Evolutionary conservation across 305 asterid genomes (phyloP).

Genomic region (Rubia balearica): DNA sequence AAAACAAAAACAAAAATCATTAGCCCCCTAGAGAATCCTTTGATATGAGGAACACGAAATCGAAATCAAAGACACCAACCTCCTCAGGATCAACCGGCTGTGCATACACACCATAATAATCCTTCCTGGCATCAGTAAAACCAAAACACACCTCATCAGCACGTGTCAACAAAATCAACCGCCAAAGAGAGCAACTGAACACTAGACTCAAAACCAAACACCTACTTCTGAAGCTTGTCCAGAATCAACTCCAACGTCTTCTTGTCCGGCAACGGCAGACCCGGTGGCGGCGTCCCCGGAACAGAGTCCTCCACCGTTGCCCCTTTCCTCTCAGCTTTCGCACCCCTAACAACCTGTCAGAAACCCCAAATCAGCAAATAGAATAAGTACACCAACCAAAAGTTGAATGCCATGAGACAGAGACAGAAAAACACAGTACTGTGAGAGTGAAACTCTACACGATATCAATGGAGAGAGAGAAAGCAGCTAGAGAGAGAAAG

Average conservation of each 20-base stretch:
- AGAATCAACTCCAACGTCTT: constrained; percentile 69
- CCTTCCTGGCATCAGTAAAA: constrained; percentile 67
- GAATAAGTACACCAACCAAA: constrained; percentile 31
- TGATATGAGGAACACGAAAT: not conserved
- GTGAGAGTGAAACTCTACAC: constrained; percentile 29
- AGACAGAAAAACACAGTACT: constrained; percentile 30
- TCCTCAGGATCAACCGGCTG: constrained; percentile 99
- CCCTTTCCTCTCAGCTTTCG: constrained; percentile 39
- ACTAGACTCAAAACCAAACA: constrained; percentile 8
- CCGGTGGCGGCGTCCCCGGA: constrained; percentile 66
- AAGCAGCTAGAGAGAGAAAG: constrained; percentile 30
- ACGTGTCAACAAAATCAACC: constrained; percentile 13
- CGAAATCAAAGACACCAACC: constrained; percentile 32
- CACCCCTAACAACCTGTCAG: constrained; percentile 49
- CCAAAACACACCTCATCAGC: constrained; percentile 22
- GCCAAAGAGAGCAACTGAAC: not conserved
- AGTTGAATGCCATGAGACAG: constrained; percentile 39
- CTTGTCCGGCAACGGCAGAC: constrained; percentile 67
- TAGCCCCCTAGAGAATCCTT: constrained; percentile 12
- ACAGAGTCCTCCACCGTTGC: constrained; percentile 34
- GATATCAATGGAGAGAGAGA: constrained; percentile 16
- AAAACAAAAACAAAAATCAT: constrained; percentile 10
- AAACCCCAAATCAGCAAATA: constrained; percentile 21
- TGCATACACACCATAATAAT: constrained; percentile 86
- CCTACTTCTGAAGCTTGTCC: constrained; percentile 96